Conservation (phyloP, 768 basidiomycete genomes). For the Russula sp. region DNA sequence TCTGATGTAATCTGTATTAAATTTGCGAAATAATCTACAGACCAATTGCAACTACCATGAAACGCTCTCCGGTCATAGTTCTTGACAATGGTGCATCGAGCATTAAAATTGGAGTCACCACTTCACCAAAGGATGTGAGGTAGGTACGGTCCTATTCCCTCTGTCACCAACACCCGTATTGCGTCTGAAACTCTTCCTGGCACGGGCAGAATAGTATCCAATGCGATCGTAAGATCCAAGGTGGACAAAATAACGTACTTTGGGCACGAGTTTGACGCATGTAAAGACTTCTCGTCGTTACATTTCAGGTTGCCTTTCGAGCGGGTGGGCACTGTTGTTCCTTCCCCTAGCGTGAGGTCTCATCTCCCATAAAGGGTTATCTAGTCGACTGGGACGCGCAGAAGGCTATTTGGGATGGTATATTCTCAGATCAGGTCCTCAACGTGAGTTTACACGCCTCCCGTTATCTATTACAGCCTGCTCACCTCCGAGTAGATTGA, state of each 20-base stretch:
- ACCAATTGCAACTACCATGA: conserved; percentile 6
- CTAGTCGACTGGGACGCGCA: conserved; percentile 94
- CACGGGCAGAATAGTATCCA: conserved; percentile 56
- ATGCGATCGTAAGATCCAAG: conserved; percentile 81
- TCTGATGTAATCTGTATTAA: too few species aligned
- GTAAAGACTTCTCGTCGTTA: conserved; percentile 74
- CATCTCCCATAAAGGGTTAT: conserved; percentile 59
- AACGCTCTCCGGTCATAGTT: conserved; percentile 43
- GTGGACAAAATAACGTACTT: conserved; percentile 77
- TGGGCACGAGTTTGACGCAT: conserved; percentile 75
- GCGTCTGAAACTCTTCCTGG: background rate
- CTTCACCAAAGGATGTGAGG: conserved; percentile 29
- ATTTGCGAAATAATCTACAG: too few species aligned
- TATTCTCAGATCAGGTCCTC: conserved; percentile 70
- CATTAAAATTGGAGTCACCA: conserved; percentile 66
- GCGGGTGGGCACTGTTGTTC: conserved; percentile 47
- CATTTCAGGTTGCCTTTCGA: conserved; percentile 84
- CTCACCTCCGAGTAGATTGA: conserved; percentile 47
- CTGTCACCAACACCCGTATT: background rate
- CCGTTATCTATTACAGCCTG: conserved; percentile 16
- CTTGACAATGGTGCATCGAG: conserved; percentile 85
- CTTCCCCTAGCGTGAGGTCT: conserved; percentile 22
- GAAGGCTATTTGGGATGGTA: conserved; percentile 89
- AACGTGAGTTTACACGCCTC: conserved; percentile 41
- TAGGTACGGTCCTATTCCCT: conserved; percentile 20